Base-by-base conservation (phyloP, 2,329 filamentous ascomycete genomes). In the Pseudogymnoascus sp. region DNA sequence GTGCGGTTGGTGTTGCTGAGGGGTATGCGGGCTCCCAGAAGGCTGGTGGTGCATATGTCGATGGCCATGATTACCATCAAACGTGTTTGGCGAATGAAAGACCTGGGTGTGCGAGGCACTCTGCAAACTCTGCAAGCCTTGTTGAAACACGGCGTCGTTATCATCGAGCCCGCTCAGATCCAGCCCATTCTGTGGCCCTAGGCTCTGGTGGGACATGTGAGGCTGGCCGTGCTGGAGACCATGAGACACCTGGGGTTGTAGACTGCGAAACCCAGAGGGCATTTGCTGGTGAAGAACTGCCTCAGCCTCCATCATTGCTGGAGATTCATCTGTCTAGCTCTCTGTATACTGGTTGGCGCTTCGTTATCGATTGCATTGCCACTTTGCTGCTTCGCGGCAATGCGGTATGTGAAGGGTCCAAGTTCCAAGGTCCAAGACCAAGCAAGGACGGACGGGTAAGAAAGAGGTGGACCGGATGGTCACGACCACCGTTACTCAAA, bases 121-220 rank as follows among this genome's bases (percentile, higher is more conserved):
- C 59, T 73, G 72, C 34, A 74, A 65, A 34, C 69, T 70, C 19
- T 69, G 69, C 30, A 75, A 68, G 45, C 69, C 67, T 52, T 71
- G 71, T 58, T 74, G 70, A 63, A 76, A 74, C 48, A 71, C 68
- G 33, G 71, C 61, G 60, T 74, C 70, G 61, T 70, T 68, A 55
- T 72, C 67, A 60, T 76, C 73, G 61, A 79, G 72, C 57, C 66
- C 67, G 62, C 74, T 71, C 23, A 78, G 70, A 58, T 74, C 67
- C 65, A 75, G 64, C 66, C 68, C 66, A 62, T 70, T 59, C 61
- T 74, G 73, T 28, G 73, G 69, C 37, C 71, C 66, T 18, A 75
- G 66, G 58, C 66, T 64, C 56, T 71, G 68, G 58, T 71, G 70
- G 28, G 59, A 33, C 18, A 60, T 60, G 28, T 60, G 60, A 41